Conservation (phyloP, 257 asterid genomes). For the Nicotiana sylvestris region DNA sequence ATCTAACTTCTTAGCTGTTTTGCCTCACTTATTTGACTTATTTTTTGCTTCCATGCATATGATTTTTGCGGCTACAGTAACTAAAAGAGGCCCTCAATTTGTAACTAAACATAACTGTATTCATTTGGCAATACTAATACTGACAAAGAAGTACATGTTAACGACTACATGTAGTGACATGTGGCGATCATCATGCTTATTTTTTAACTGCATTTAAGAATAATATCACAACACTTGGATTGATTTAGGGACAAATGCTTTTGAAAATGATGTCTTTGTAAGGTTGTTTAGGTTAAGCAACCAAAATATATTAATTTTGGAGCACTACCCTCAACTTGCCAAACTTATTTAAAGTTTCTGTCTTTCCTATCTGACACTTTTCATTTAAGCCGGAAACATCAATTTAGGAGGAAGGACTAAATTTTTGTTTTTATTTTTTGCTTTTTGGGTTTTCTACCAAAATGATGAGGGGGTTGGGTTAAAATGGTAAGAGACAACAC, state of each 20-base stretch:
- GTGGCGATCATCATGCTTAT: background rate
- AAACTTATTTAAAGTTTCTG: background rate
- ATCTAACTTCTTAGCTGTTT: slow-evolving; percentile 11
- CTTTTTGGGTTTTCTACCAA: background rate
- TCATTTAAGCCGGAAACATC: background rate
- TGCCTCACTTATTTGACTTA: slow-evolving; percentile 4
- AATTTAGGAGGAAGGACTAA: background rate
- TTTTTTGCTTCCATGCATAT: background rate
- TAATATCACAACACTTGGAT: slow-evolving; percentile 6
- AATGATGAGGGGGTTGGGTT: background rate
- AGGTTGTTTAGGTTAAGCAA: slow-evolving; percentile 21
- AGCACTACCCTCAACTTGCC: background rate
- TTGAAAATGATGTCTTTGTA: background rate
- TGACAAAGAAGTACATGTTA: background rate
- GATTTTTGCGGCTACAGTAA: background rate
- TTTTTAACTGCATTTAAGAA: background rate
- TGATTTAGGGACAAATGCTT: slow-evolving; percentile 7
- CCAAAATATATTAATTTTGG: slow-evolving; percentile 18
- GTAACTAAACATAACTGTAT: slow-evolving; percentile 12
- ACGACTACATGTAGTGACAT: background rate
- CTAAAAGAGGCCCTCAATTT: background rate
- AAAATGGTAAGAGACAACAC: background rate
- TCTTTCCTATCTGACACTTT: background rate
- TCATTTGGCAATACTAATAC: slow-evolving; percentile 18
- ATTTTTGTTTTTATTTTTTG: background rate